A percentile compares a stretch with the other conserved stretches of the same genome.
Evolutionary conservation across 2,329 filamentous ascomycete genomes (phyloP).

Genomic region (Thermothelomyces thermophilus): DNA sequence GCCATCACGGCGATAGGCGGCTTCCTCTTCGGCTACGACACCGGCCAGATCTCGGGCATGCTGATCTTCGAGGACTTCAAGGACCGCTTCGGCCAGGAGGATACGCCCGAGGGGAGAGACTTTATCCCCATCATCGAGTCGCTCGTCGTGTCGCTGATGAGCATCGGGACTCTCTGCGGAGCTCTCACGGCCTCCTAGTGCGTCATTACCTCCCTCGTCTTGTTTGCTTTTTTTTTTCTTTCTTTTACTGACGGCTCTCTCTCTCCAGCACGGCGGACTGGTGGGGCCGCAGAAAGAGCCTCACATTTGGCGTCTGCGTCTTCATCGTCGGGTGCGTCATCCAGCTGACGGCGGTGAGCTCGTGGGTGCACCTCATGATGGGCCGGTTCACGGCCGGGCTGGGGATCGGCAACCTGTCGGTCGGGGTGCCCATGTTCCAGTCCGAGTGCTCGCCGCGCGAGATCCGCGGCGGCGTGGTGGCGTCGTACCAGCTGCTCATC

Average conservation of each 20-base stretch:
- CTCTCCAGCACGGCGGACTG: slow-evolving; percentile 21
- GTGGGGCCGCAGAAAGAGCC: slow-evolving; percentile 21
- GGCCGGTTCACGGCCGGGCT: slow-evolving; percentile 62
- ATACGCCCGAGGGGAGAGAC: slow-evolving; percentile 33
- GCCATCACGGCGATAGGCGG: slow-evolving; percentile 41
- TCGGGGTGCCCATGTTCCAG: slow-evolving; percentile 62
- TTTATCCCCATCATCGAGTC: slow-evolving; percentile 40
- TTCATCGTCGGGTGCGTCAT: slow-evolving; percentile 53
- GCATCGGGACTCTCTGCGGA: slow-evolving; percentile 22
- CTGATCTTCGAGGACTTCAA: slow-evolving; percentile 48
- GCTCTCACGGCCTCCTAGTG: slow-evolving; percentile 22
- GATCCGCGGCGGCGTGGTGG: slow-evolving; percentile 59
- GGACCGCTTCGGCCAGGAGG: slow-evolving; percentile 46
- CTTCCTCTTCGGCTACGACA: slow-evolving; percentile 59
- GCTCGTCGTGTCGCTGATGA: slow-evolving; percentile 46
- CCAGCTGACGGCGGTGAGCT: slow-evolving; percentile 52
- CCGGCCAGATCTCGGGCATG: slow-evolving; percentile 51
- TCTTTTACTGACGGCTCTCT: background rate
- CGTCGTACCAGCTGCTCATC: slow-evolving; percentile 68
- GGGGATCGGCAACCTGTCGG: slow-evolving; percentile 59
- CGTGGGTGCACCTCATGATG: slow-evolving; percentile 60
- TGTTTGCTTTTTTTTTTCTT: too few relatives aligned
- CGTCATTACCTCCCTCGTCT: background rate
- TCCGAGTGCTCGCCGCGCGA: slow-evolving; percentile 55
- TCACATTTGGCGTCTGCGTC: slow-evolving; percentile 20